A percentile compares a stretch with the other conserved stretches of the same genome.
Conservation (phyloP, 2,329 filamentous ascomycete genomes). For the Cordyceps pruinosa region DNA sequence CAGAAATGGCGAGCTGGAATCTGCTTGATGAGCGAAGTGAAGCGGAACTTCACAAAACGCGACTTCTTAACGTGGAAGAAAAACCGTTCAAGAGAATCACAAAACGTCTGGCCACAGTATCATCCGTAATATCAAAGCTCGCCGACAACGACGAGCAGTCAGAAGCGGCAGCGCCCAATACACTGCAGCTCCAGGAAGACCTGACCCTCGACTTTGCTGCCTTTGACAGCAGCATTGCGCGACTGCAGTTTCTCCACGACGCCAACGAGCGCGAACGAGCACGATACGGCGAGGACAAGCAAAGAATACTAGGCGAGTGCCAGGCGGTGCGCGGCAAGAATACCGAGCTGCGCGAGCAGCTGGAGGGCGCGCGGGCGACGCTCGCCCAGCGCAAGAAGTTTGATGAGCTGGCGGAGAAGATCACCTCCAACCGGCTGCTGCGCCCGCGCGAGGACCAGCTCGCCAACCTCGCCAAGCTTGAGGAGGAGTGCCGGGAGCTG, state of each 20-base stretch:
- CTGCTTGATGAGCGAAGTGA: conserved; percentile 70
- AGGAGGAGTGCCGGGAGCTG: conserved; percentile 81
- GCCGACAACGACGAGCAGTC: conserved; percentile 20
- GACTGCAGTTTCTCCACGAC: conserved; percentile 77
- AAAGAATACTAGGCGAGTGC: conserved; percentile 70
- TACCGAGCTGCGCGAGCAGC: conserved; percentile 59
- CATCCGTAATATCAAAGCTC: conserved; percentile 46
- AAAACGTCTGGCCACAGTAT: conserved; percentile 66
- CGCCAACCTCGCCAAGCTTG: conserved; percentile 69
- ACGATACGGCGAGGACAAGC: conserved; percentile 74
- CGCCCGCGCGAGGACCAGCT: conserved; percentile 79
- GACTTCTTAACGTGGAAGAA: conserved; percentile 84
- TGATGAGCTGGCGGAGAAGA: conserved; percentile 81
- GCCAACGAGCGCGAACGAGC: conserved; percentile 79
- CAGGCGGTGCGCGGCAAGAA: conserved; percentile 73
- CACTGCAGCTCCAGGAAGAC: conserved; percentile 71
- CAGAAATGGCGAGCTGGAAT: conserved; percentile 46
- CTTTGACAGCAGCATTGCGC: conserved; percentile 78
- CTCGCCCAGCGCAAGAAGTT: conserved; percentile 76
- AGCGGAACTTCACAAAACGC: conserved; percentile 78
- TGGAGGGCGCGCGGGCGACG: conserved; percentile 69
- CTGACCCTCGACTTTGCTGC: conserved; percentile 81
- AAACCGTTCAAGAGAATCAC: conserved; percentile 86
- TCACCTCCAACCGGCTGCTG: conserved; percentile 72
- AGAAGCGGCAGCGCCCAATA: conserved; percentile 41